A percentile compares a stretch with the other conserved stretches of the same genome.
Conservation (phyloP, 352 stramenopile genomes). For the Globisporangium nagaii region DNA sequence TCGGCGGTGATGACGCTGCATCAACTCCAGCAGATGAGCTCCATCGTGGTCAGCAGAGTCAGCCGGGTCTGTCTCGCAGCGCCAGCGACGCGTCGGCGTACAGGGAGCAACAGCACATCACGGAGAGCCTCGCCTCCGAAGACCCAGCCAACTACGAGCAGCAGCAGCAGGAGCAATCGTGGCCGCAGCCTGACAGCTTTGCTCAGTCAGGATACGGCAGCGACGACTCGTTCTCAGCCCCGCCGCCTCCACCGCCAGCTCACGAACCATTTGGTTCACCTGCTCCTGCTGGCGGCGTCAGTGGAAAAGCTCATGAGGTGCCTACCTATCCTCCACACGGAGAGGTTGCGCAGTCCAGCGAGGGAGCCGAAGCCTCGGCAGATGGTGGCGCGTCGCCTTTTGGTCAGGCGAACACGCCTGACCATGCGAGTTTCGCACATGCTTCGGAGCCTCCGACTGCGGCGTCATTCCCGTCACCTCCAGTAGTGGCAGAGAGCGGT, state of each 20-base stretch:
- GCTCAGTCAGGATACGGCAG: background rate
- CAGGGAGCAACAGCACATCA: constrained; percentile 18
- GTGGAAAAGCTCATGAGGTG: too few relatives aligned
- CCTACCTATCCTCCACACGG: too few relatives aligned
- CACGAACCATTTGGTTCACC: background rate
- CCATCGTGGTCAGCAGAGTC: constrained; percentile 13
- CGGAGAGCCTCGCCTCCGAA: constrained; percentile 17
- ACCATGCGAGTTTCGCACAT: background rate
- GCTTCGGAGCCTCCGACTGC: background rate
- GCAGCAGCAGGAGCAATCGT: constrained; percentile 10
- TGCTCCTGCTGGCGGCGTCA: background rate
- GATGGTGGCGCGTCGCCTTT: background rate
- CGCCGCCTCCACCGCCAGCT: background rate
- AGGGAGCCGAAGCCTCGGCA: background rate
- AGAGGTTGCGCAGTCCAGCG: background rate
- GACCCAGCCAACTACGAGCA: constrained; percentile 4
- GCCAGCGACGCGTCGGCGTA: constrained; percentile 34
- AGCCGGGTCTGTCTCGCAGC: constrained; percentile 25
- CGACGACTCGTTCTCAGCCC: constrained; percentile 1
- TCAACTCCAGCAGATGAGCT: background rate
- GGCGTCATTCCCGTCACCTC: background rate
- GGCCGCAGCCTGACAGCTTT: constrained; percentile 4
- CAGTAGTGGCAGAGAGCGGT: background rate
- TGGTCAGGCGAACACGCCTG: background rate
- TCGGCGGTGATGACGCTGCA: constrained; percentile 1